A percentile compares a stretch with the other conserved stretches of the same genome.
These are phyloP conservation scores for Penicillium waksmanii DNA, from an alignment of 495 filamentous ascomycete species.

Conservation along the genomic window DNA sequence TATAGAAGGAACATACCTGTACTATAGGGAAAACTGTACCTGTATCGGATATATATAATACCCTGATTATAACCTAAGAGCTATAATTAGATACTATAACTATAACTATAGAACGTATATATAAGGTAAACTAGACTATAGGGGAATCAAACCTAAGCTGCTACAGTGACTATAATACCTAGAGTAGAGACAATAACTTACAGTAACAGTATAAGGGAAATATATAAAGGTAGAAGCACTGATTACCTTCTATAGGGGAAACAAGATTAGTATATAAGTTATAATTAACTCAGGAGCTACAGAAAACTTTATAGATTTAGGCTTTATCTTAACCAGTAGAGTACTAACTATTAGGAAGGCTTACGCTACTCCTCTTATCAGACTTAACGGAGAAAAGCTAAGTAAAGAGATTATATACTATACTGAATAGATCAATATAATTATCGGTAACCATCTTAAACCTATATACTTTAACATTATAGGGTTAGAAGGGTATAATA, in stretches of 20 bases:
- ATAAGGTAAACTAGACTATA: neutral
- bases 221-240: neutral
- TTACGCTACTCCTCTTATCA: neutral
- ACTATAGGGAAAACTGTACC: neutral
- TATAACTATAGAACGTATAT: neutral
- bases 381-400: neutral
- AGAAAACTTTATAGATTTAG: neutral
- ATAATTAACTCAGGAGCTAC: neutral
- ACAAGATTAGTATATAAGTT: neutral
- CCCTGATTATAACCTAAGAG: neutral
- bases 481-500: neutral
- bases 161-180: neutral
- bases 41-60: neutral
- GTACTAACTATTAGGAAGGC: neutral
- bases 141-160: neutral
- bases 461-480: neutral
- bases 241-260: neutral
- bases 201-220: neutral
- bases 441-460: neutral
- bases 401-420: neutral
- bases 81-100: neutral
- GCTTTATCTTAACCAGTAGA: neutral
- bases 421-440: neutral
- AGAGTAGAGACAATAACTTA: neutral
- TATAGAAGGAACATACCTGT: neutral